Evolutionary conservation across 352 stramenopile species (phyloP).

Genomic region (Pythium plurisporium): DNA sequence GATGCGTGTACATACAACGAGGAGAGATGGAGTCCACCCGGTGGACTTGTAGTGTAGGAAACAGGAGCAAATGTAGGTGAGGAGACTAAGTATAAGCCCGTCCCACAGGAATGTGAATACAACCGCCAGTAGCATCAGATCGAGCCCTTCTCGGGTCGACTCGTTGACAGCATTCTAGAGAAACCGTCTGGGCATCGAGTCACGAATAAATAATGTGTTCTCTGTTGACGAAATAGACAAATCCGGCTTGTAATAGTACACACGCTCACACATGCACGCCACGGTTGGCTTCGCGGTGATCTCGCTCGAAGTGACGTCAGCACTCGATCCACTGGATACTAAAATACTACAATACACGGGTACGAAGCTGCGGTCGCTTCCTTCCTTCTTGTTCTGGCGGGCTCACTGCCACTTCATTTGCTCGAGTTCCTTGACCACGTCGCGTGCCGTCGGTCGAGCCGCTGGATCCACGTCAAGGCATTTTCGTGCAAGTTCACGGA

Average conservation of each 20-base stretch:
- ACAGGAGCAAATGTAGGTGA: not conserved
- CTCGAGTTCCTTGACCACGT: constrained; percentile 18
- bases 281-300: too few species aligned
- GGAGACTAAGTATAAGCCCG: constrained; percentile 4
- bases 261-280: not conserved
- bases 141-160: too few species aligned
- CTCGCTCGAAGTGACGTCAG: too few species aligned
- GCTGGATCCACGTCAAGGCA: constrained; percentile 14
- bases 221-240: not conserved
- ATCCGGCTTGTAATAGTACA: constrained; percentile 11
- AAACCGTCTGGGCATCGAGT: not conserved
- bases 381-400: not conserved
- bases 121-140: not conserved
- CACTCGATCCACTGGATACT: too few species aligned
- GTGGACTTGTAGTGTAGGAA: not conserved
- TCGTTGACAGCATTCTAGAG: too few species aligned
- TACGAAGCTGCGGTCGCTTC: not conserved
- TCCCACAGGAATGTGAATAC: not conserved
- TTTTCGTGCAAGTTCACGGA: constrained; percentile 5
- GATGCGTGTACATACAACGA: not conserved
- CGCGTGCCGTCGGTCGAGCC: constrained; percentile 7
- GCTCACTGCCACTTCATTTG: constrained; percentile 13
- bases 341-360: too few species aligned
- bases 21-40: not conserved
- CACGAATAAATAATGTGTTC: constrained; percentile 1